Base-by-base conservation (phyloP, 2,329 filamentous ascomycete species). In the Arthrobotrys iridis region DNA sequence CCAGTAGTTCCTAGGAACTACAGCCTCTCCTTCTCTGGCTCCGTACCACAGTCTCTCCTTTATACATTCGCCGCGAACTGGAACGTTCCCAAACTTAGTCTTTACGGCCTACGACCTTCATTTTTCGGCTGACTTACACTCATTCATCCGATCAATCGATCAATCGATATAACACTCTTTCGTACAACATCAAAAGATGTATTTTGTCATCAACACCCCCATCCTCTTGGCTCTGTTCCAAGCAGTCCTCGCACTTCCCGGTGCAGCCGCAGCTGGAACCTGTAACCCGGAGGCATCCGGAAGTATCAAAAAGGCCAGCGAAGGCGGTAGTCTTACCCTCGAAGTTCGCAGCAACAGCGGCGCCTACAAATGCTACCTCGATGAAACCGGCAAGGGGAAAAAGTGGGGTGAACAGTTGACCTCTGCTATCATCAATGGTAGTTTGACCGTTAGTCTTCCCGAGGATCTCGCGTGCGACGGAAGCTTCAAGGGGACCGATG, bases 161-260 rank as follows among this genome's bases (percentile, higher is more conserved):
- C 35, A 2, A 10, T 33, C 10, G 28, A 33, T 33, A 40, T 40
- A 40, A 20, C 28, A 11, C n/a, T 35, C n/a, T 11, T 52, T 20
- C 33, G 11, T 33, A 46, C 43, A 46, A 11, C 24, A 15, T 24
- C 10, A n/a, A 15, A 62, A 30, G 10, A 62, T 62, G 58, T 48
- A 62, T 15, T 30, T 62, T 11, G 58, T 62, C 18, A 62, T 46
- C 26, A 45, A 18, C 24, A 62, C 58, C 26, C 37, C 58, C 6
- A 62, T 62, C 15, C 58, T 62, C 20, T 46, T 62, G 24, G 40
- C 58, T 4, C 26, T 62, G 24, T 62, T 62, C 58, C 58, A 46
- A 30, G 58, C 58, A 4, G 58, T 62, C 11, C 58, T 62, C 24
- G 28, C 58, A 5, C 40, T 45, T 8, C 58, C 58, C 1, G 40